Evolutionary conservation across 2,329 filamentous ascomycete genomes (phyloP).

Genomic region (Pseudogymnoascus sp.): DNA sequence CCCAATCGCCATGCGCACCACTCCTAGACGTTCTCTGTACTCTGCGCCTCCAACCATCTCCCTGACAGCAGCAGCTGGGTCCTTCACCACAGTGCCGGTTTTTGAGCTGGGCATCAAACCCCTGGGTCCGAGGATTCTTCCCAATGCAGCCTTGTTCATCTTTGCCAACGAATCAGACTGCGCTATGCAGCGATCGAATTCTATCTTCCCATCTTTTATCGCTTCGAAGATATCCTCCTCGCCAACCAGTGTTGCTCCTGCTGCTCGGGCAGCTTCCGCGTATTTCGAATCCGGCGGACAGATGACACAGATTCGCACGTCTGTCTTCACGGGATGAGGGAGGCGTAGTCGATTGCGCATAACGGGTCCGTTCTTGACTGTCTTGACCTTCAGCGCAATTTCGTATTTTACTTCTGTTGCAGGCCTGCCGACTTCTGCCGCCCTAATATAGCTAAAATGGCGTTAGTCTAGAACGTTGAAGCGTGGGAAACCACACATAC

Average conservation of each 20-base stretch:
- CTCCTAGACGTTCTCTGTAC: conserved; percentile 78
- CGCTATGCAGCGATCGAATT: conserved; percentile 85
- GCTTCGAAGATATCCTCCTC: conserved; percentile 78
- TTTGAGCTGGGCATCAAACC: conserved; percentile 90
- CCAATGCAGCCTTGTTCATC: conserved; percentile 72
- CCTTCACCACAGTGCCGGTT: conserved; percentile 78
- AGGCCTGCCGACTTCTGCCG: conserved; percentile 78
- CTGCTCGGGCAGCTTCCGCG: conserved; percentile 63
- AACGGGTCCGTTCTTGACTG: conserved; percentile 75
- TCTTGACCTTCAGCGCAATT: conserved; percentile 71
- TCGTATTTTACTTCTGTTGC: conserved; percentile 78
- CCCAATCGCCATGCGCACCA: conserved; percentile 82
- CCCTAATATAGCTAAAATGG: conserved; percentile 67
- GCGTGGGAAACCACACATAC: conserved; percentile 36
- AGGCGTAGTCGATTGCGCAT: conserved; percentile 82
- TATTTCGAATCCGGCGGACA: conserved; percentile 71
- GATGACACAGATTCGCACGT: conserved; percentile 82
- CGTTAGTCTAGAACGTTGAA: conserved; percentile 19
- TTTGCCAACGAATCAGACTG: conserved; percentile 70
- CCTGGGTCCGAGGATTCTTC: conserved; percentile 74
- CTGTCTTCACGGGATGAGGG: conserved; percentile 82
- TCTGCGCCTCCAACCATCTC: conserved; percentile 77
- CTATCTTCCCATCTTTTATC: conserved; percentile 62
- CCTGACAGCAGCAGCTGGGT: conserved; percentile 64
- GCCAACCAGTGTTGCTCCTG: conserved; percentile 76